Conservation (phyloP, 805 yeast genomes). For the Lipomyces yamadae region DNA sequence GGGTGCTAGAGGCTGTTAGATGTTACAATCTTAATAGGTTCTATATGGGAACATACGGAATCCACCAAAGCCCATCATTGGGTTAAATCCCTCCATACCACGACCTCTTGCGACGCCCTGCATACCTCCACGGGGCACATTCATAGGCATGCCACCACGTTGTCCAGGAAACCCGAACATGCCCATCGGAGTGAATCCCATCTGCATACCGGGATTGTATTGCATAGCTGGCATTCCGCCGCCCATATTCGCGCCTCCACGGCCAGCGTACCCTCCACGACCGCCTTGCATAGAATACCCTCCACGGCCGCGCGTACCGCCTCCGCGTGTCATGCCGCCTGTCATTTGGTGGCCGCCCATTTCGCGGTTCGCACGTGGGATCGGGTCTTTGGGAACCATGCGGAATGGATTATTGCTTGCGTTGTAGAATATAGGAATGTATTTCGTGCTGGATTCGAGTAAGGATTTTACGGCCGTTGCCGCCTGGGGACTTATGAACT, state of each 20-base stretch:
- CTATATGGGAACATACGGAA: conserved; percentile 25
- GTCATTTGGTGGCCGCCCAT: conserved; percentile 26
- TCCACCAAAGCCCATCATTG: conserved; percentile 26
- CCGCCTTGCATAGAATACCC: conserved; percentile 4
- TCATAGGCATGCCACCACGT: conserved; percentile 36
- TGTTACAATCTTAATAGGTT: not conserved
- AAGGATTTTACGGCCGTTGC: conserved; percentile 32
- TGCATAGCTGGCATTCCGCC: conserved; percentile 10
- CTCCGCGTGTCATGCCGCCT: conserved; percentile 9
- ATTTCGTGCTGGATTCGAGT: conserved; percentile 17
- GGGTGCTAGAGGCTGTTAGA: conserved; percentile 19
- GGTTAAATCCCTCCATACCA: conserved; percentile 33
- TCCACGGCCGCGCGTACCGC: conserved; percentile 20
- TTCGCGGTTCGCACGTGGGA: conserved; percentile 21
- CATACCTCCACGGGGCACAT: conserved; percentile 24
- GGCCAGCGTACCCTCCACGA: conserved; percentile 4
- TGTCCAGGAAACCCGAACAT: conserved; percentile 32
- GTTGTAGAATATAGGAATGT: conserved; percentile 13
- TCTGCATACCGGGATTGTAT: conserved; percentile 10
- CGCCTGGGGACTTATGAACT: conserved; percentile 34
- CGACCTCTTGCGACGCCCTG: conserved; percentile 24
- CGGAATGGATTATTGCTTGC: conserved; percentile 35
- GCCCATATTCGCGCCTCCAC: conserved; percentile 14
- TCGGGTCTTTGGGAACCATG: conserved; percentile 37
- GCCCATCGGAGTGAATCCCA: conserved; percentile 32